Evolutionary conservation across 148 eudicot genomes (phyloP), one percentile per base, ranked within the genome.

Genomic region (Rhododendron williamsianum): DNA sequence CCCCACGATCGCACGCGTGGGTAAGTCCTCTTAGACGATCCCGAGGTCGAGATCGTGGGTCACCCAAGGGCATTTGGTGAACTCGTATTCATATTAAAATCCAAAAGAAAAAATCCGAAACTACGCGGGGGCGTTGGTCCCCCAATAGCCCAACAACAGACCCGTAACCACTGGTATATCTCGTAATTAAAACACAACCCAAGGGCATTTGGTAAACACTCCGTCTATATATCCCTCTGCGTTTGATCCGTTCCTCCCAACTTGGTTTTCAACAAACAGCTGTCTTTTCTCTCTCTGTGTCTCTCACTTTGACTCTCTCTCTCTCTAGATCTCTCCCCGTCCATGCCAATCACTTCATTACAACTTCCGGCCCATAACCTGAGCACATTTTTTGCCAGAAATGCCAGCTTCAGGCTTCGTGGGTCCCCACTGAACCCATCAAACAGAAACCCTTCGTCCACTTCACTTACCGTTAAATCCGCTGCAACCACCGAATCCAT

Each of bases 291-390:
- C 18, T 41, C 58, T 23, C 33, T 3, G 2, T 3, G 35, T 30
- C 82, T 83, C 33, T 78, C 67, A 16, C 86, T 21, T 45, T 16
- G 30, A 0, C 46, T 43, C 18, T 23, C 78, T 35, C 78, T 35
- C 65, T 63, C 51, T 51, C 74, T 16, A 21, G 76, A 35, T 80
- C 60, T 80, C 77, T 60, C 38, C 52, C 77, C 52, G 38, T 87
- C 85, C 82, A 88, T 89, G 90, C 89, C 85, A 84, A 87, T 92
- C 81, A 86, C 87, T 13, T 80, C 76, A 30, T 4, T 87, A 45
- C 85, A 89, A 4, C 87, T 90, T 36, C 93, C 94, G 41, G 86
- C 90, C 6, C 81, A 90, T 56, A 91, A 91, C 35, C 76, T 90
- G 2, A 83, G 88, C 33, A 35, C 60, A 4, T 87, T 86, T 73